A percentile compares a stretch with the other conserved stretches of the same genome.
phyloP scores from a whole-genome alignment of 108 stramenopile species.

The Stephanodiscus triporus region DNA sequence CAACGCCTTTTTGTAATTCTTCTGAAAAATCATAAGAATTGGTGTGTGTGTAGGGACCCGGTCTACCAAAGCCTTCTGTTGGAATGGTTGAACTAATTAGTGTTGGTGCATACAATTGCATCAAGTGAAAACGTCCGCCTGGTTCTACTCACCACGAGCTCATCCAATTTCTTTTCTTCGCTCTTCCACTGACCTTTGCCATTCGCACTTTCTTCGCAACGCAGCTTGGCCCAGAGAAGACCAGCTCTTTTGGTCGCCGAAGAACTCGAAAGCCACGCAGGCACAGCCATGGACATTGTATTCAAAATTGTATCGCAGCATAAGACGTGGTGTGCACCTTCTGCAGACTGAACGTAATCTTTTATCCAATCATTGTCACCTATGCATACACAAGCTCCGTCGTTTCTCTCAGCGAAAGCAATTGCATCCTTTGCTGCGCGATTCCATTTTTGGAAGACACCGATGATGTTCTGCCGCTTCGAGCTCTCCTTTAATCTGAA shows the following conservation, averaged over 20 bases:
- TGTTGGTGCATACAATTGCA: neutral
- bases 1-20: slow-evolving; percentile 45
- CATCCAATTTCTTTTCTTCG: slow-evolving; percentile 32
- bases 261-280: slow-evolving; percentile 61
- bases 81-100: slow-evolving; percentile 6
- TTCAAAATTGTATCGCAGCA: slow-evolving; percentile 54
- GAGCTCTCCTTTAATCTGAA: slow-evolving; percentile 58
- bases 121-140: neutral
- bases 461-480: slow-evolving; percentile 31
- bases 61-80: slow-evolving; percentile 24
- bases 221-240: slow-evolving; percentile 67
- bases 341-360: slow-evolving; percentile 52
- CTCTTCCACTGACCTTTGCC: slow-evolving; percentile 19
- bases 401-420: slow-evolving; percentile 22
- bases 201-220: slow-evolving; percentile 12
- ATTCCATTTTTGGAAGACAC: slow-evolving; percentile 32
- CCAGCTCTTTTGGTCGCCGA: slow-evolving; percentile 51
- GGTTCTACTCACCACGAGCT: slow-evolving; percentile 41
- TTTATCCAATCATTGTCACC: slow-evolving; percentile 71
- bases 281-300: slow-evolving; percentile 65
- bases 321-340: slow-evolving; percentile 66
- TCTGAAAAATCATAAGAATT: slow-evolving; percentile 68
- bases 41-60: slow-evolving; percentile 31
- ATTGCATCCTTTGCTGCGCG: slow-evolving; percentile 3
- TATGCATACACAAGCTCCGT: slow-evolving; percentile 63